Evolutionary conservation across 139 green algal genomes (phyloP).

Genomic region (Micromonas pusilla): DNA sequence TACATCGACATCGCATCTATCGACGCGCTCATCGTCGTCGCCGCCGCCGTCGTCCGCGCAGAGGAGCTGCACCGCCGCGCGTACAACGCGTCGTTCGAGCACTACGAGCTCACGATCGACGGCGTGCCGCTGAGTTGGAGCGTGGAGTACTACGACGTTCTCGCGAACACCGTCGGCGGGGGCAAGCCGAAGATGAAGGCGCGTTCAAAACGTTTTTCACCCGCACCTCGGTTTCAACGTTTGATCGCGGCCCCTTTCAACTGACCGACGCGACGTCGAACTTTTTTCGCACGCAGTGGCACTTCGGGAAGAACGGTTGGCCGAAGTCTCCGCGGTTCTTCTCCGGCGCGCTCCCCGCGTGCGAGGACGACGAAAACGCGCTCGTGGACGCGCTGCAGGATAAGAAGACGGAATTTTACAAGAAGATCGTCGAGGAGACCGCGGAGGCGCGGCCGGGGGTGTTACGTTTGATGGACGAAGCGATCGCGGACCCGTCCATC

Average conservation of each 20-base stretch:
- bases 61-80: constrained; percentile 83
- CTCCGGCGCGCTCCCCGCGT: constrained; percentile 37
- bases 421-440: constrained; percentile 45
- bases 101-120: constrained; percentile 24
- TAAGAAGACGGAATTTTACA: constrained; percentile 55
- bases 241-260: no score
- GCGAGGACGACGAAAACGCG: constrained; percentile 55
- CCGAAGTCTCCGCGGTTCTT: constrained; percentile 56
- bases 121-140: constrained; percentile 54
- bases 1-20: no score
- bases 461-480: constrained; percentile 36
- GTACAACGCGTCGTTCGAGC: constrained; percentile 82
- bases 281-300: constrained; percentile 42
- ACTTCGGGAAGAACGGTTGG: constrained; percentile 73
- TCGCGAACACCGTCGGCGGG: constrained; percentile 82
- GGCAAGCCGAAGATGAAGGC: constrained; percentile 98
- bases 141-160: constrained; percentile 73
- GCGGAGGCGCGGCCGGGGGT: constrained; percentile 28
- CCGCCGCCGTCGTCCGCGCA: constrained; percentile 81
- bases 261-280: constrained; percentile 38
- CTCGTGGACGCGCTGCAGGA: constrained; percentile 77
- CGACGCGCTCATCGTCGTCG: constrained; percentile 80
- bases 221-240: no score
- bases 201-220: no score
- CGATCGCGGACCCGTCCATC: constrained; percentile 22